Percentiles rank a stretch among this genome's conserved stretches.
Evolutionary conservation across 768 basidiomycete genomes (phyloP).

Genomic region (Suillus spraguei): DNA sequence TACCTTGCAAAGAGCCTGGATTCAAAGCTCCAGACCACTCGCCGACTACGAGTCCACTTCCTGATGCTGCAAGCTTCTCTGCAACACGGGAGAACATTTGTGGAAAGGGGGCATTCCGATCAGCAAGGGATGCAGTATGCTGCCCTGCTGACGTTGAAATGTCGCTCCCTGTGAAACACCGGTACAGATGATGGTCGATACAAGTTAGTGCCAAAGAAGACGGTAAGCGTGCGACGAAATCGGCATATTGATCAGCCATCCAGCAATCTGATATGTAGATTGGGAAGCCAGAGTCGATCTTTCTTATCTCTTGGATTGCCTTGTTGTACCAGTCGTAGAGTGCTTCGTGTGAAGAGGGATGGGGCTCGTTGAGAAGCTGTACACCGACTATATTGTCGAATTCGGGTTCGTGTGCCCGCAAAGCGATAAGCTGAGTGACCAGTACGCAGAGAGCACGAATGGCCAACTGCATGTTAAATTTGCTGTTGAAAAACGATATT

Average conservation of each 20-base stretch:
- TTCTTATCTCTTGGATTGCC: slow-evolving; percentile 55
- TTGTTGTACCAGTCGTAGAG: slow-evolving; percentile 66
- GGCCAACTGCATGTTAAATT: slow-evolving; percentile 48
- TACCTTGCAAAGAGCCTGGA: slow-evolving; percentile 57
- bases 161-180: slow-evolving; percentile 73
- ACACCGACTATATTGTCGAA: slow-evolving; percentile 54
- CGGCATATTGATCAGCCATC: slow-evolving; percentile 65
- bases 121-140: slow-evolving; percentile 53
- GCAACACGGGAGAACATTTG: slow-evolving; percentile 43
- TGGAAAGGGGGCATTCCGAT: slow-evolving; percentile 41
- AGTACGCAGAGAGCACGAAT: slow-evolving; percentile 51
- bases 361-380: slow-evolving; percentile 63
- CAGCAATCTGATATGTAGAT: slow-evolving; percentile 79
- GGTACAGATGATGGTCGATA: slow-evolving; percentile 83
- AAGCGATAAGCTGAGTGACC: slow-evolving; percentile 32
- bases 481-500: slow-evolving; percentile 51
- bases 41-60: slow-evolving; percentile 65
- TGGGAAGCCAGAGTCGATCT: slow-evolving; percentile 57
- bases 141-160: slow-evolving; percentile 50
- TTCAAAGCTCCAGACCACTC: slow-evolving; percentile 84
- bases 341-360: slow-evolving; percentile 47
- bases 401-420: slow-evolving; percentile 53
- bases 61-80: slow-evolving; percentile 35
- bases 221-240: slow-evolving; percentile 46
- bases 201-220: slow-evolving; percentile 46